Evolutionary conservation across 2,329 filamentous ascomycete genomes (phyloP), one percentile per base, ranked within the genome.

Genomic region (Xylariaceae sp.): DNA sequence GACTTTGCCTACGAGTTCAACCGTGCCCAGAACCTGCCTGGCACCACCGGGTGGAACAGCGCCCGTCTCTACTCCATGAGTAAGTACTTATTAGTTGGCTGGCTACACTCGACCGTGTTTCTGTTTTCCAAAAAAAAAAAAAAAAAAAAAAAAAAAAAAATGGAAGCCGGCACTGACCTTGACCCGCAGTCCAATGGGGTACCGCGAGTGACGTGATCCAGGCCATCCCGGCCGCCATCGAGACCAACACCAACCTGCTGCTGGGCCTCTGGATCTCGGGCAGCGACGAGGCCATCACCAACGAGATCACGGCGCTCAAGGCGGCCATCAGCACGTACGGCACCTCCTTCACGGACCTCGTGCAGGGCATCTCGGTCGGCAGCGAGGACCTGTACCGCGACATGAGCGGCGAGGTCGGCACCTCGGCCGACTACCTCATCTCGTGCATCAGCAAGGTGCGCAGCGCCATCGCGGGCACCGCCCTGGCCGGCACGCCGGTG

Each of bases 201-300:
- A 56, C 51, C 3, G 31, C 48, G 26, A 50, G 37, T 34, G 38
- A 86, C 55, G 81, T 83, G 15, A 56, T 88, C 50, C 67, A 80
- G 56, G 83, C 84, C 21, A 68, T 84, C 59, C 80, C 80, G 56
- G 73, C 72, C 6, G 71, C 72, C 17, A 56, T 71, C 28, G 54
- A 56, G 22, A 67, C 65, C 13, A 63, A 68, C 11, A 67, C 65
- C 3, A 58, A 63, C 36, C 59, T 76, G 22, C 62, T 75, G 21
- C 65, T 72, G 10, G 72, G 72, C 24, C 53, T 76, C 25, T 77
- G 72, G 72, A 52, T 59, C 24, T 57, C 29, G 43, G 53, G 52
- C 3, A 35, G 49, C 34, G 42, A 49, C 5, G 38, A n/a, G 13
- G 64, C 67, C 38, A 70, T 59, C 51, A 55, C 59, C 18, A 57